phyloP scores from a whole-genome alignment of 2,329 filamentous ascomycete genomes.

The Metarhizium humberi region DNA sequence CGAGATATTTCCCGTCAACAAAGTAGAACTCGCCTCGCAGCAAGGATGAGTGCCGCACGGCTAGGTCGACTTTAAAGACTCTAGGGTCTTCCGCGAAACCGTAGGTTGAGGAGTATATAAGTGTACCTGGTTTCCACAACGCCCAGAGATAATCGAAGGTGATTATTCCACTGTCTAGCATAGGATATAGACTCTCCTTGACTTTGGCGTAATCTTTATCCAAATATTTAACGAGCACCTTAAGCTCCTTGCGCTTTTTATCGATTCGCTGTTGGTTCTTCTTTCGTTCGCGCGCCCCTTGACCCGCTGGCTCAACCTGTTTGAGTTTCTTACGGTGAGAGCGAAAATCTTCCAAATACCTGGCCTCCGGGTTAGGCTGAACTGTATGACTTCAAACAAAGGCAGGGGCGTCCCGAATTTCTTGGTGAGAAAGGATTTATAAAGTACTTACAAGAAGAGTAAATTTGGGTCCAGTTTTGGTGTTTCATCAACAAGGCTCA shows the following conservation, averaged over 20 bases:
- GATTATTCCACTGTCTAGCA: slow-evolving; percentile 74
- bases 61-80: slow-evolving; percentile 72
- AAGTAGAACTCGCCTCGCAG: slow-evolving; percentile 67
- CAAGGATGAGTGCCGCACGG: slow-evolving; percentile 59
- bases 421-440: not conserved
- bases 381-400: not conserved
- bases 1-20: slow-evolving; percentile 71
- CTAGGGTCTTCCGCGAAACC: slow-evolving; percentile 67
- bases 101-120: slow-evolving; percentile 71
- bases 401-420: not conserved
- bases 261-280: slow-evolving; percentile 50
- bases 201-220: slow-evolving; percentile 70
- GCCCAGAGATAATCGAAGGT: slow-evolving; percentile 87
- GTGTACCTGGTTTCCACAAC: slow-evolving; percentile 76
- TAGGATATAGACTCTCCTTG: slow-evolving; percentile 69
- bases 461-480: slow-evolving; percentile 65
- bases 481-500: slow-evolving; percentile 72
- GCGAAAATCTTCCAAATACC: slow-evolving; percentile 72
- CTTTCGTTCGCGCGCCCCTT: slow-evolving; percentile 46
- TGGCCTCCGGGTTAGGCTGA: slow-evolving; percentile 11
- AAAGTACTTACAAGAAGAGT: slow-evolving; percentile 47
- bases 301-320: slow-evolving; percentile 37
- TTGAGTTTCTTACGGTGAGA: slow-evolving; percentile 55
- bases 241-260: slow-evolving; percentile 55
- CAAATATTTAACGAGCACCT: slow-evolving; percentile 66